These are phyloP conservation scores for Lizonia empirigonia DNA, from an alignment of 2,329 filamentous ascomycete genomes.

Conservation along the genomic window DNA sequence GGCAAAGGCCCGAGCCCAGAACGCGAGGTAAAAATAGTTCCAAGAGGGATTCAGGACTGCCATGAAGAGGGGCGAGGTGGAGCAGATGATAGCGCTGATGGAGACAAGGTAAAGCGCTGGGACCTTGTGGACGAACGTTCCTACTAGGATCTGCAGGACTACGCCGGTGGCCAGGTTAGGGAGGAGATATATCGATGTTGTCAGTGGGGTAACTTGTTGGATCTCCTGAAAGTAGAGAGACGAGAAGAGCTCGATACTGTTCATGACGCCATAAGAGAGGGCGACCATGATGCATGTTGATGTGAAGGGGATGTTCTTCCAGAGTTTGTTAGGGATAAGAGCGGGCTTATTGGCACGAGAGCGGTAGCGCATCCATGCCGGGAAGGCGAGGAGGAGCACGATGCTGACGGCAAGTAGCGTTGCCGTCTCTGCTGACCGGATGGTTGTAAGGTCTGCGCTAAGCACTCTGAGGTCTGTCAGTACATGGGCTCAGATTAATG, in stretches of 20 bases:
- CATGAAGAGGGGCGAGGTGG: constrained; percentile 59
- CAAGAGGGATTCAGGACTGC: constrained; percentile 56
- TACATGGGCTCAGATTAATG: not conserved
- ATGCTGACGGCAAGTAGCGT: constrained; percentile 33
- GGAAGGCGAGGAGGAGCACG: constrained; percentile 35
- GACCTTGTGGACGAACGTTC: constrained; percentile 53
- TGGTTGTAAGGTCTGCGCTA: constrained; percentile 31
- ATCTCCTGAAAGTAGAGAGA: constrained; percentile 55
- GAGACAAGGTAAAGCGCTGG: constrained; percentile 52
- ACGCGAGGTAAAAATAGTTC: constrained; percentile 59
- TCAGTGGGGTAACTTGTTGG: constrained; percentile 40
- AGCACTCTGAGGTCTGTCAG: constrained; percentile 26
- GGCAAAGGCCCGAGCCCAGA: constrained; percentile 50
- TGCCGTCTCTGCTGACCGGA: constrained; percentile 27
- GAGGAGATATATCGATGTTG: constrained; percentile 51
- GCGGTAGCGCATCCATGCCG: constrained; percentile 41
- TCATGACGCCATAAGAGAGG: constrained; percentile 45
- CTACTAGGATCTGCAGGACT: constrained; percentile 52
- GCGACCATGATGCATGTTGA: constrained; percentile 58
- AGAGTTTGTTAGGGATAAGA: constrained; percentile 51
- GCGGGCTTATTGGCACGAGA: constrained; percentile 23
- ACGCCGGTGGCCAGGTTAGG: constrained; percentile 49
- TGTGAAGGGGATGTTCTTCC: constrained; percentile 62
- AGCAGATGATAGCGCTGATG: constrained; percentile 50
- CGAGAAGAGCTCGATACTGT: constrained; percentile 47